phyloP scores from a whole-genome alignment of 495 filamentous ascomycete species.

The Podospora conica region DNA sequence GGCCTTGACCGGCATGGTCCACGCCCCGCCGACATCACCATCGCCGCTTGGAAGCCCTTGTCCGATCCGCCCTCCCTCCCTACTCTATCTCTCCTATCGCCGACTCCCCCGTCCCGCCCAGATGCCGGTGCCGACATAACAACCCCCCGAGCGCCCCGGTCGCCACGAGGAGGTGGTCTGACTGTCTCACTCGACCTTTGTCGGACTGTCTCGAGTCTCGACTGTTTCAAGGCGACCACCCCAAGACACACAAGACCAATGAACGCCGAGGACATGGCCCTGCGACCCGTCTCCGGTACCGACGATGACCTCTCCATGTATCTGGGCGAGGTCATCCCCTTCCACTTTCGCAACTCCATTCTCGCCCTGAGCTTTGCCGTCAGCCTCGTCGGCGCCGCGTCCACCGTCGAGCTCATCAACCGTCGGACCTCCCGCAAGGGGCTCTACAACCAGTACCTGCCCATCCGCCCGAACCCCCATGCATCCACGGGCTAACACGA shows the following conservation, averaged over 20 bases:
- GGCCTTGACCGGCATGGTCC: background rate
- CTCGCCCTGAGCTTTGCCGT: conserved; percentile 72
- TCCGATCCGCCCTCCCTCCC: background rate
- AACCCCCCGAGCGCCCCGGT: background rate
- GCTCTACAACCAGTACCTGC: conserved; percentile 60
- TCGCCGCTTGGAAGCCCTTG: background rate
- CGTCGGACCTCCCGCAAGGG: conserved; percentile 62
- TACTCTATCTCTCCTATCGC: background rate
- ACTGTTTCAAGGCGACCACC: background rate
- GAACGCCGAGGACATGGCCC: background rate
- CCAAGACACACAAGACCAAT: no score
- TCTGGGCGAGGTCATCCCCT: conserved; percentile 41
- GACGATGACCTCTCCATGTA: conserved; percentile 17
- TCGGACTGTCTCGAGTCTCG: background rate
- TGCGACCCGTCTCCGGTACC: background rate
- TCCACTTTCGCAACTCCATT: conserved; percentile 54
- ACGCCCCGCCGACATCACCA: background rate
- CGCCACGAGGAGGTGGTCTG: background rate
- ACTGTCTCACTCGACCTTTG: background rate
- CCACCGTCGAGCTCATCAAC: conserved; percentile 77
- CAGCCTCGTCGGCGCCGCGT: conserved; percentile 68
- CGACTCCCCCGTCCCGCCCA: background rate
- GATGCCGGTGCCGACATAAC: background rate
- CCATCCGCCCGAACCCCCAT: background rate
- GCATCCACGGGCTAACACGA: background rate